Conservation (phyloP, 768 basidiomycete genomes). For the Erythrobasidium yunnanense region DNA sequence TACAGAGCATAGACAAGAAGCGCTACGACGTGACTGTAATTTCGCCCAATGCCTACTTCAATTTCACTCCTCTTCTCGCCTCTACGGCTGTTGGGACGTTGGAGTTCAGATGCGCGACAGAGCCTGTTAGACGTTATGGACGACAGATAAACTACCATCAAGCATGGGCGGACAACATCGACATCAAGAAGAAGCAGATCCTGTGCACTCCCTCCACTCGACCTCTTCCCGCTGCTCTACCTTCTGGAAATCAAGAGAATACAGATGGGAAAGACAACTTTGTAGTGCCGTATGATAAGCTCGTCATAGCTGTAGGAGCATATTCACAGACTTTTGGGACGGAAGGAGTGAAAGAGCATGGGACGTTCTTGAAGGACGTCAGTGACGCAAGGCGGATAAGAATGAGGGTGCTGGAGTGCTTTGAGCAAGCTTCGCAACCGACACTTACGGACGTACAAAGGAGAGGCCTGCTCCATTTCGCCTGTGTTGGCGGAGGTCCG, state of each 20-base stretch:
- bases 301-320: slow-evolving; percentile 62
- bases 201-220: not conserved
- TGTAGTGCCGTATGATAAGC: slow-evolving; percentile 66
- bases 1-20: slow-evolving; percentile 36
- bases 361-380: slow-evolving; percentile 70
- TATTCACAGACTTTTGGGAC: slow-evolving; percentile 57
- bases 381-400: slow-evolving; percentile 40
- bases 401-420: slow-evolving; percentile 46
- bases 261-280: too few species aligned
- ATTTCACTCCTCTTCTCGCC: slow-evolving; percentile 49
- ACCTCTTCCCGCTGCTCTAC: not conserved
- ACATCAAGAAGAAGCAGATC: slow-evolving; percentile 31
- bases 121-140: slow-evolving; percentile 52
- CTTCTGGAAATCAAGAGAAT: too few species aligned
- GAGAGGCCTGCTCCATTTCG: slow-evolving; percentile 67
- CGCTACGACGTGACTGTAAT: slow-evolving; percentile 37
- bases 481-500: slow-evolving; percentile 60
- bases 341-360: slow-evolving; percentile 59
- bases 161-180: slow-evolving; percentile 41
- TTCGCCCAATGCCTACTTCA: slow-evolving; percentile 26
- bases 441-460: slow-evolving; percentile 63
- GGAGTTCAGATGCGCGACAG: slow-evolving; percentile 67
- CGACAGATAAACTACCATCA: slow-evolving; percentile 32
- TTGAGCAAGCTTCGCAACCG: slow-evolving; percentile 77
- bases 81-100: slow-evolving; percentile 68